Base-by-base conservation (phyloP, 768 basidiomycete species). In the Tulasnella sp. region DNA sequence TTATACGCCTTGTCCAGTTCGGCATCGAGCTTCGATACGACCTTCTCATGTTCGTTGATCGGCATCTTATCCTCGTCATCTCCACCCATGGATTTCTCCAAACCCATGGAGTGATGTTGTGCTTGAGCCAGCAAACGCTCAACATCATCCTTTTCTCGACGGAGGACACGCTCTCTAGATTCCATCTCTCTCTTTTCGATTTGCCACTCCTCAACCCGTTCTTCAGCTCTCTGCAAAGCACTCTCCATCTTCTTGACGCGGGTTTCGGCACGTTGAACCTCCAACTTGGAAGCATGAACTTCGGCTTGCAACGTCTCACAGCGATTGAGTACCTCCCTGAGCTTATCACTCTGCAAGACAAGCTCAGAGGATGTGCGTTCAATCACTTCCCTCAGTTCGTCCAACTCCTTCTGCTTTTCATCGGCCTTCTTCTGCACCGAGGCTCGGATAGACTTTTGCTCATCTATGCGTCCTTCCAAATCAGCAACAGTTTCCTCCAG, bases 1-100 rank as follows among this genome's bases (percentile, higher is more conserved):
- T 67, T 76, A 60, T 86, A 71, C 0, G 88, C 86, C 0, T 76
- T 72, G 51, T 86, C 83, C 37, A 91, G 73, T 58, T 89, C 86
- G 2, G 70, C 68, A 62, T 90, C 85, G 45, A 91, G 69, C 0
- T 69, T 73, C 53, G 79, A 78, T 24, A 56, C 29, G 27, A 45
- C 54, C 27, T 56, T 44, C 22, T 45, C 54, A 31, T 53, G 49
- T 15, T 35, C 45, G 34, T 19, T 35, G 15, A 29, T 34, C n/a
- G 25, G 25, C 25, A 34, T 33, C 28, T 29, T 31, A 15, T 25
- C 45, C n/a, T n/a, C n/a, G n/a, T n/a, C n/a, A n/a, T n/a, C n/a
- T n/a, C n/a, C n/a, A n/a, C n/a, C n/a, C n/a, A n/a, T n/a, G n/a
- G n/a, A n/a, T n/a, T n/a, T n/a, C n/a, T n/a, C n/a, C n/a, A n/a